Conservation (phyloP, 225 moss, liverwort and hornwort genomes). For the Asterella californica region DNA sequence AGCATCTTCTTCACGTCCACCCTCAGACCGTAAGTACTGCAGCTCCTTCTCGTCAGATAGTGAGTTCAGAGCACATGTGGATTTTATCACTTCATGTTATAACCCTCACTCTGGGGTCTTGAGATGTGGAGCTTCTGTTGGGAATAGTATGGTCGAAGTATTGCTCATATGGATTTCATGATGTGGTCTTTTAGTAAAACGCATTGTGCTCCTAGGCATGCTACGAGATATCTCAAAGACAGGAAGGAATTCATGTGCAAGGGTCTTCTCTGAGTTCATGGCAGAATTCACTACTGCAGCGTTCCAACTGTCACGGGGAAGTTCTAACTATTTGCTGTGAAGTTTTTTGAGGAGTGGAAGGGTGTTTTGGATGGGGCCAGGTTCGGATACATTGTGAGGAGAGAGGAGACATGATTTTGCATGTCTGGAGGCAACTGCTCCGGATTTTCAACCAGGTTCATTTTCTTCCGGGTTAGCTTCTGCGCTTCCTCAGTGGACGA, state of each 20-base stretch:
- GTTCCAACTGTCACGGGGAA: no score
- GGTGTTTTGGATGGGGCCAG: conserved; percentile 29
- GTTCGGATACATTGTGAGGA: conserved; percentile 92
- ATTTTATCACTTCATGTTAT: not conserved
- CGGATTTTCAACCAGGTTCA: conserved; percentile 97
- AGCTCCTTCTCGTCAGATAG: not conserved
- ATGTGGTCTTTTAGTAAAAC: no score
- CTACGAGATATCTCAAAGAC: no score
- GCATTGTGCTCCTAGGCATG: no score
- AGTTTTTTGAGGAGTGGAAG: not conserved
- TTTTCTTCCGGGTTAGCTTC: conserved; percentile 64
- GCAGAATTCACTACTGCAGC: no score
- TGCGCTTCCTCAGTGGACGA: conserved; percentile 41
- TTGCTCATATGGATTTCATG: no score
- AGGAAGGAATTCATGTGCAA: no score
- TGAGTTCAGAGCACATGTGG: not conserved
- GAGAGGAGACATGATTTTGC: conserved; percentile 82
- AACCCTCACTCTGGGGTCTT: not conserved
- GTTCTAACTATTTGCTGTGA: not conserved
- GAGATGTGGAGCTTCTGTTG: no score
- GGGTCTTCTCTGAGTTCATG: no score
- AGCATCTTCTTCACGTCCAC: conserved; percentile 1
- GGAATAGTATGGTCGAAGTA: no score
- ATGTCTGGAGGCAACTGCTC: conserved; percentile 94
- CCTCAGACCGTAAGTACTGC: not conserved